A percentile compares a stretch with the other conserved stretches of the same genome.
Conservation (phyloP, 2,329 filamentous ascomycete genomes). For the Sclerotinia borealis region DNA sequence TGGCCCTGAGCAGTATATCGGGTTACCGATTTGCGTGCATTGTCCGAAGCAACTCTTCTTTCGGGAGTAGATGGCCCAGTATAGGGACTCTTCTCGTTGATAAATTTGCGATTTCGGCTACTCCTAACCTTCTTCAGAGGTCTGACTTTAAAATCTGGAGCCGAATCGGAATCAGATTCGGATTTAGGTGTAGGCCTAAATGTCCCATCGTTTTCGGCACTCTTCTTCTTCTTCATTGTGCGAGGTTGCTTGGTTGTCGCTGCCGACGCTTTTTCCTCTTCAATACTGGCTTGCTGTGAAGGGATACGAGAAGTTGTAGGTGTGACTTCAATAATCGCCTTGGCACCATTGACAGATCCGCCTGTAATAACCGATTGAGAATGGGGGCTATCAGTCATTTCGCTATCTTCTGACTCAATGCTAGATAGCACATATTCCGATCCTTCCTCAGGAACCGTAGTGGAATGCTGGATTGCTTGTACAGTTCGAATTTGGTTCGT, state of each 20-base stretch:
- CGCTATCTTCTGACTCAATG: conserved; percentile 4
- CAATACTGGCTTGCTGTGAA: neutral
- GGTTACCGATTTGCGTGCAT: neutral
- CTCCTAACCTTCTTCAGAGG: conserved; percentile 5
- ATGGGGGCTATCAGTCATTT: neutral
- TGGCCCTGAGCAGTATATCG: conserved; percentile 16
- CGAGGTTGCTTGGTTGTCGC: neutral
- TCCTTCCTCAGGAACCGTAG: neutral
- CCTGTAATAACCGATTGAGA: neutral
- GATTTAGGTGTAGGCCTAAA: conserved; percentile 19
- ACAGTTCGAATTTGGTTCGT: neutral
- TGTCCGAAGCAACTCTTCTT: neutral
- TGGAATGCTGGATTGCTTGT: neutral
- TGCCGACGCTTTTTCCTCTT: neutral
- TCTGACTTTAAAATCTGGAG: neutral
- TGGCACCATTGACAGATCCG: neutral
- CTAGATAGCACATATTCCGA: conserved; percentile 5
- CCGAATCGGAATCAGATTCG: conserved; percentile 19
- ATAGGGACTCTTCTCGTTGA: conserved; percentile 13
- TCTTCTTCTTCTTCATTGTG: conserved; percentile 21
- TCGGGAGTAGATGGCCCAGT: conserved; percentile 15
- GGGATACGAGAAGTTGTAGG: neutral
- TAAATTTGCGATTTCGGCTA: conserved; percentile 10
- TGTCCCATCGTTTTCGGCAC: conserved; percentile 19
- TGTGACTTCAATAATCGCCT: conserved; percentile 1